phyloP scores from a whole-genome alignment of 1,139 yeast species.

The Zygosaccharomyces pseudobailii region DNA sequence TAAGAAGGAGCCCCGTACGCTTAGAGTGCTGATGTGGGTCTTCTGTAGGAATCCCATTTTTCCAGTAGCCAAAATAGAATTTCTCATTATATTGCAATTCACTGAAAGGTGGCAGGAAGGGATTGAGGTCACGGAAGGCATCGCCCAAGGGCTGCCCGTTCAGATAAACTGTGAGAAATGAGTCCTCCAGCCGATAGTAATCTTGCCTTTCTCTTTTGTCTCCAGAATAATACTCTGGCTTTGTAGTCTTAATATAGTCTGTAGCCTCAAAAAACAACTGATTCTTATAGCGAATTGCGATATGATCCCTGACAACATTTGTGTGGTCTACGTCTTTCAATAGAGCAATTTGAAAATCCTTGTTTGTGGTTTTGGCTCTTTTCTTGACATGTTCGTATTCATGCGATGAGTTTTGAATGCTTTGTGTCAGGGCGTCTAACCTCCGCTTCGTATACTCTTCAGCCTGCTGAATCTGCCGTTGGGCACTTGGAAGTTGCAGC shows the following conservation, averaged over 20 bases:
- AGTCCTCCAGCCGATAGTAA: conserved; percentile 23
- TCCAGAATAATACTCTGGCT: conserved; percentile 35
- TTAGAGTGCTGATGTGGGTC: conserved; percentile 2
- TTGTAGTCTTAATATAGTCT: conserved; percentile 70
- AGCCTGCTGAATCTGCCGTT: conserved; percentile 41
- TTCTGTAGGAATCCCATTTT: conserved; percentile 23
- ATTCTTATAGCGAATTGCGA: conserved; percentile 79
- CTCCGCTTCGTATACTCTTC: conserved; percentile 32
- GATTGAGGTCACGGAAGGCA: conserved; percentile 63
- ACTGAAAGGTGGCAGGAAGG: conserved; percentile 75
- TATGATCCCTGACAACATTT: conserved; percentile 64
- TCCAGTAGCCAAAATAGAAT: conserved; percentile 40
- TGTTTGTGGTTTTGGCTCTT: conserved; percentile 16
- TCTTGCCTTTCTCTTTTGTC: conserved; percentile 28
- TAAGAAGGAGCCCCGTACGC: conserved; percentile 35
- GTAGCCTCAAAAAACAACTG: conserved; percentile 78
- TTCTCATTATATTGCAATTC: conserved; percentile 43
- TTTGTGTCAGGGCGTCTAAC: conserved; percentile 26
- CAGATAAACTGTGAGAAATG: conserved; percentile 56
- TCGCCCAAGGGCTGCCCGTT: conserved; percentile 69
- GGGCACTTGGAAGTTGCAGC: conserved; percentile 59
- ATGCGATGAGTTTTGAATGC: conserved; percentile 1
- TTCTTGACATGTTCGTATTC: conserved; percentile 13
- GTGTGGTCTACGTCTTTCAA: conserved; percentile 27
- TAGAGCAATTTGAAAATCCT: conserved; percentile 30